These are phyloP conservation scores for Xylaria cubensis DNA, from an alignment of 495 filamentous ascomycete species.

Conservation along the genomic window DNA sequence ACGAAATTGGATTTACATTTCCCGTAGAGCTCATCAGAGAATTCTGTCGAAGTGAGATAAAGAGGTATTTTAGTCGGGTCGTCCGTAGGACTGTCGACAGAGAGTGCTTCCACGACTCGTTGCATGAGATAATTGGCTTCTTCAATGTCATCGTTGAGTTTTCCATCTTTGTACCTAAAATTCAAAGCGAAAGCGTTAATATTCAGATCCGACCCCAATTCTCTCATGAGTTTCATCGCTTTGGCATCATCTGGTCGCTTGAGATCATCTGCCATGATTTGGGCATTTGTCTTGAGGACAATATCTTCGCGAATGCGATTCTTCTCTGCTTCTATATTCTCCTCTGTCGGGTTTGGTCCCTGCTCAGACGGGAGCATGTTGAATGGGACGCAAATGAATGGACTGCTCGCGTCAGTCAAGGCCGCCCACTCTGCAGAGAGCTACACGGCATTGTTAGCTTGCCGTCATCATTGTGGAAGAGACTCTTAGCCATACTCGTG, in stretches of 20 bases:
- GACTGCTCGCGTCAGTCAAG: constrained; percentile 37
- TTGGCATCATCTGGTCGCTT: constrained; percentile 31
- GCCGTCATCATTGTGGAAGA: neutral
- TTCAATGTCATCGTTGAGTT: constrained; percentile 53
- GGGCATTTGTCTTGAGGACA: constrained; percentile 43
- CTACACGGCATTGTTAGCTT: constrained; percentile 31
- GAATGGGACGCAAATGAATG: constrained; percentile 52
- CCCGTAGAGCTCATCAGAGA: constrained; percentile 48
- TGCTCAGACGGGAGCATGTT: constrained; percentile 50
- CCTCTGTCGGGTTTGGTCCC: constrained; percentile 31
- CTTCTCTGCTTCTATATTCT: constrained; percentile 43
- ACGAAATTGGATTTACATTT: constrained; percentile 47
- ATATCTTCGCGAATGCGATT: constrained; percentile 49
- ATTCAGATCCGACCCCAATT: constrained; percentile 53
- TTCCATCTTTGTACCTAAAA: constrained; percentile 46
- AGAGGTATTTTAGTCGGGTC: constrained; percentile 47
- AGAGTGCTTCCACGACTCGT: constrained; percentile 49
- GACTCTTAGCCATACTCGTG: constrained; percentile 34
- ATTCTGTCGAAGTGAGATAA: constrained; percentile 54
- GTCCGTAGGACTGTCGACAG: constrained; percentile 45
- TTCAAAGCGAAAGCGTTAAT: constrained; percentile 58
- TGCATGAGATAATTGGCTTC: constrained; percentile 58
- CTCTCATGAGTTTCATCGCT: constrained; percentile 44
- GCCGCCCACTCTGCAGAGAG: constrained; percentile 53
- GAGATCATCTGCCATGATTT: constrained; percentile 37